A percentile compares a stretch with the other conserved stretches of the same genome.
Conservation (phyloP, 1,284 basidiomycete species). For the Cryptococcus sp. region DNA sequence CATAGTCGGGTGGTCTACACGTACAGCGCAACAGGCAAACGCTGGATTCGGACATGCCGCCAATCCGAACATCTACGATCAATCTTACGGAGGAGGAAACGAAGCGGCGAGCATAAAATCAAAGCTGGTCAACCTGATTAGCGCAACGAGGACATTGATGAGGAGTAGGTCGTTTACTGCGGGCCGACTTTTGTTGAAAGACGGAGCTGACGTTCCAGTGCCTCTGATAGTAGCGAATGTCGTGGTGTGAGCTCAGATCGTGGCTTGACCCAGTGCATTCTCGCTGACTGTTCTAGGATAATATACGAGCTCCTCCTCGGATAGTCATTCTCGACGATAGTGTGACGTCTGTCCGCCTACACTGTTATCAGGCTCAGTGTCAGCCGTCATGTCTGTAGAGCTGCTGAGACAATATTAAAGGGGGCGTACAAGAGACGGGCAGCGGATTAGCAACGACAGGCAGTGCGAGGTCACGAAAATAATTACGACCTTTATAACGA, state of each 20-base stretch:
- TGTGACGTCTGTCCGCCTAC: too few species aligned
- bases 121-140: constrained; percentile 82
- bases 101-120: constrained; percentile 70
- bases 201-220: constrained; percentile 52
- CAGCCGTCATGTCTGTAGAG: too few species aligned
- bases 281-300: constrained; percentile 48
- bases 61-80: constrained; percentile 30
- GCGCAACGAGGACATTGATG: constrained; percentile 89
- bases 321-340: too few species aligned
- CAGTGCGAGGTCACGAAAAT: too few species aligned
- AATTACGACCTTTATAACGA: too few species aligned
- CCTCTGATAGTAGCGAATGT: constrained; percentile 79
- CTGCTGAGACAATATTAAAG: too few species aligned
- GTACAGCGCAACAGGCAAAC: constrained; percentile 48
- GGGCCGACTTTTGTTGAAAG: constrained; percentile 6
- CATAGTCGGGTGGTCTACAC: constrained; percentile 87
- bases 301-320: constrained; percentile 71
- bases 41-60: constrained; percentile 41
- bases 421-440: too few species aligned
- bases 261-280: neutral
- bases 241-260: constrained; percentile 52
- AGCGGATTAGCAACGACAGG: too few species aligned
- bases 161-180: constrained; percentile 62
- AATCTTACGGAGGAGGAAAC: constrained; percentile 38
- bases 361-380: too few species aligned